Base-by-base conservation (phyloP, 2,329 filamentous ascomycete genomes). In the Plectosphaerella sp. region DNA sequence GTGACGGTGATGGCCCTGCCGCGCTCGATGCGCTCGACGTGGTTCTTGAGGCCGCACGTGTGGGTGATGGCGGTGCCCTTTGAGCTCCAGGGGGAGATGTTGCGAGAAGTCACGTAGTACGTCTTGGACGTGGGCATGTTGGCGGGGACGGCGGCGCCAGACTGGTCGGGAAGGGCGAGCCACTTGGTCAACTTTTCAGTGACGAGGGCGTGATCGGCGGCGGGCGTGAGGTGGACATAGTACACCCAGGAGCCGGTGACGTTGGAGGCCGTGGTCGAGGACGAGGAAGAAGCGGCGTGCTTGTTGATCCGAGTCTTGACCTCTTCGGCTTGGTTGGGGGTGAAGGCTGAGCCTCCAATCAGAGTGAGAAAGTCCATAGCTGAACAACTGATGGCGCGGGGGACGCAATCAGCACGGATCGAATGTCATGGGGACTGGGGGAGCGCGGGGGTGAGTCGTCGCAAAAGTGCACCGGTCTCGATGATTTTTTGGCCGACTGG, bases 81-180 rank as follows among this genome's bases (percentile, higher is more conserved):
- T 52, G 92, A 96, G 72, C 91, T 97, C 94, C 94, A 99, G 66
- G 94, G 94, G 41, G 92, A 97, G 60, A 96, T 92, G 62, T 89
- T 88, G 59, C 93, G 83, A 18, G 93, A 93, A 46, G 82, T 84
- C 53, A 96, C 79, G 66, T 91, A 90, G 66, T 62, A 68, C 56
- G 71, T 76, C 65, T 45, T 70, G 62, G 36, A 66, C 60, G 53
- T 52, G 12, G 57, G 55, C 35, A 65, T 65, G 25, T 74, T 69
- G 54, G 74, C 73, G 55, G 73, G 72, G 58, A 78, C 77, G 58
- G 83, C 71, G 54, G 74, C 63, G 16, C 75, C 62, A 33, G 65
- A 65, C 49, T 70, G 67, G 36, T 74, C 70, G 35, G 80, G 69
- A 48, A 68, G 63, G 51, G 77, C 69, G 24, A 58, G 49, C 58